Percentiles rank a stretch among this genome's conserved stretches.
Evolutionary conservation across 495 filamentous ascomycete genomes (phyloP).

Genomic region (Hypoxylon cercidicola): DNA sequence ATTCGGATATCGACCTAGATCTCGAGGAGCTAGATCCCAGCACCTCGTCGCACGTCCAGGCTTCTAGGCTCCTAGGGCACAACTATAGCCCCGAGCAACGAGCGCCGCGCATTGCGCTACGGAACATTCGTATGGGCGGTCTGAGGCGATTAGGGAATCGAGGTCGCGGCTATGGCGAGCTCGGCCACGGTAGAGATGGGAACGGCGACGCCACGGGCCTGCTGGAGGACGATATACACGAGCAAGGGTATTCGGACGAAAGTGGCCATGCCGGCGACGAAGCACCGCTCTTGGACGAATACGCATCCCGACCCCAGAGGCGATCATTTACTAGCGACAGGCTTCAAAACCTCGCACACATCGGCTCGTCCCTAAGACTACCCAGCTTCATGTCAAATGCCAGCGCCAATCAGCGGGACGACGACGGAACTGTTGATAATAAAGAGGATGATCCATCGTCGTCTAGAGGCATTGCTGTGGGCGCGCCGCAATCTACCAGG

Average conservation of each 20-base stretch:
- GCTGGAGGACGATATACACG: slow-evolving; percentile 61
- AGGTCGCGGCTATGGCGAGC: slow-evolving; percentile 66
- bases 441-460: slow-evolving; percentile 65
- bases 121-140: slow-evolving; percentile 73
- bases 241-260: slow-evolving; percentile 63
- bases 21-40: slow-evolving; percentile 76
- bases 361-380: slow-evolving; percentile 57
- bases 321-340: slow-evolving; percentile 50
- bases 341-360: slow-evolving; percentile 45
- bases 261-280: slow-evolving; percentile 68
- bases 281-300: slow-evolving; percentile 68
- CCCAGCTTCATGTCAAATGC: slow-evolving; percentile 63
- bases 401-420: slow-evolving; percentile 44
- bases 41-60: slow-evolving; percentile 48
- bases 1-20: slow-evolving; percentile 78
- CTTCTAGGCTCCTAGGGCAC: slow-evolving; percentile 54
- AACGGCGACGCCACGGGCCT: slow-evolving; percentile 67
- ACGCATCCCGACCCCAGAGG: slow-evolving; percentile 43
- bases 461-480: slow-evolving; percentile 62
- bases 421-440: slow-evolving; percentile 50
- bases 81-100: slow-evolving; percentile 55
- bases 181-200: slow-evolving; percentile 64
- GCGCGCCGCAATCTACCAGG: slow-evolving; percentile 59
- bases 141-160: slow-evolving; percentile 60
- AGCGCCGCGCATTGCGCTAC: slow-evolving; percentile 72